Evolutionary conservation across 1,284 basidiomycete genomes (phyloP).

Genomic region (Irpex sp.): DNA sequence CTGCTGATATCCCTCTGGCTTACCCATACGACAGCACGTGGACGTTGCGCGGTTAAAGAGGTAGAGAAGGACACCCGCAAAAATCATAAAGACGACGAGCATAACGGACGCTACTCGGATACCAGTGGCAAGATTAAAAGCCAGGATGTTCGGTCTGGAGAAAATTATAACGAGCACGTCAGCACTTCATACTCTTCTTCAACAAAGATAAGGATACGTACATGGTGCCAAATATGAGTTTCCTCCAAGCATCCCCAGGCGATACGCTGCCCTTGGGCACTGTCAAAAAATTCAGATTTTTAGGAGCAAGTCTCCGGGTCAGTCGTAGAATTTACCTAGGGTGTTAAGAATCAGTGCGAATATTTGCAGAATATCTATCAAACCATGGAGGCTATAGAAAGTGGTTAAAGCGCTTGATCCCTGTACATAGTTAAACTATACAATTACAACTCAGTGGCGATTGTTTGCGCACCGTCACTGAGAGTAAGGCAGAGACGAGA

Average conservation of each 20-base stretch:
- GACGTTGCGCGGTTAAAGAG: constrained; percentile 50
- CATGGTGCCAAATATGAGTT: constrained; percentile 65
- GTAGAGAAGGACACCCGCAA: constrained; percentile 51
- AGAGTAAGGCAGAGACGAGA: constrained; percentile 39
- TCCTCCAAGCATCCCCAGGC: constrained; percentile 44
- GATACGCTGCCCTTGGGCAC: constrained; percentile 13
- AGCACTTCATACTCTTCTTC: no score
- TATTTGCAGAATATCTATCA: constrained; percentile 65
- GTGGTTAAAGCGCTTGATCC: constrained; percentile 64
- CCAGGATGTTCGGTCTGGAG: constrained; percentile 62
- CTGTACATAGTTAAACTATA: constrained; percentile 27
- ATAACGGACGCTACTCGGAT: constrained; percentile 48
- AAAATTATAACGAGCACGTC: constrained; percentile 10
- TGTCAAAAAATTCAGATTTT: constrained; percentile 6
- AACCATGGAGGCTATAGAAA: constrained; percentile 66
- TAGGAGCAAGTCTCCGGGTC: constrained; percentile 31
- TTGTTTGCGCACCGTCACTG: constrained; percentile 44
- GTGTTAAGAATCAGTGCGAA: constrained; percentile 67
- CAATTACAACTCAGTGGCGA: background rate
- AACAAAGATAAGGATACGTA: constrained; percentile 6
- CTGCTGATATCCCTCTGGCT: constrained; percentile 54
- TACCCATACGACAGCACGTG: constrained; percentile 43
- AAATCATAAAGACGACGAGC: constrained; percentile 49
- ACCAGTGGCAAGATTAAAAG: constrained; percentile 61
- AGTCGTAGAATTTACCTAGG: constrained; percentile 39